A percentile compares a stretch with the other conserved stretches of the same genome.
Evolutionary conservation across 192 early-diverging fungal species (phyloP).

Genomic region (Umbelopsis sp.): DNA sequence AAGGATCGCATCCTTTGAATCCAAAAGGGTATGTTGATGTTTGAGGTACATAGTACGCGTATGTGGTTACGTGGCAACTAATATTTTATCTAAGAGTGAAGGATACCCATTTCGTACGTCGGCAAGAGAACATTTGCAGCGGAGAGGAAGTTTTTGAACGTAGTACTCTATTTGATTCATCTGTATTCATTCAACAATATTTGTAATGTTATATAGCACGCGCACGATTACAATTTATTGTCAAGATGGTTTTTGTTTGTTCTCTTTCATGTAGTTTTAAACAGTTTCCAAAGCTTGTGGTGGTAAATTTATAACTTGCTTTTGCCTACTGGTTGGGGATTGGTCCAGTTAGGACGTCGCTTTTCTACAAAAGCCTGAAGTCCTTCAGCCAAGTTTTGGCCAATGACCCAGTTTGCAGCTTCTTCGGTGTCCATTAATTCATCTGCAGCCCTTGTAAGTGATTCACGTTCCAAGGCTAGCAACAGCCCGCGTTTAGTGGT

Average conservation of each 20-base stretch:
- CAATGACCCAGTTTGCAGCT: conserved; percentile 18
- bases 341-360: conserved; percentile 38
- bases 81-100: background rate
- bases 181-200: background rate
- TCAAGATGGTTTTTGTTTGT: background rate
- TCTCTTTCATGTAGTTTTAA: background rate
- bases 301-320: conserved; percentile 24
- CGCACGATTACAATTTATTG: background rate
- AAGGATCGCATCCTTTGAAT: background rate
- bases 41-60: too few relatives aligned
- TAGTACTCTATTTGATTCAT: background rate
- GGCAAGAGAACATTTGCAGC: conserved; percentile 18
- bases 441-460: conserved; percentile 32
- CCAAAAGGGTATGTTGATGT: background rate
- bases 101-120: conserved; percentile 17
- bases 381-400: conserved; percentile 39
- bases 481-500: conserved; percentile 38
- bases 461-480: conserved; percentile 34
- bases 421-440: conserved; percentile 29
- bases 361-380: conserved; percentile 44
- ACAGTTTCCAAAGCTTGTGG: background rate
- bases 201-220: conserved; percentile 1
- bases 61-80: background rate
- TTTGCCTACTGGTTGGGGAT: conserved; percentile 18
- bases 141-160: conserved; percentile 12